phyloP scores from a whole-genome alignment of 306 rosid species.

The Rubus parviflorus region DNA sequence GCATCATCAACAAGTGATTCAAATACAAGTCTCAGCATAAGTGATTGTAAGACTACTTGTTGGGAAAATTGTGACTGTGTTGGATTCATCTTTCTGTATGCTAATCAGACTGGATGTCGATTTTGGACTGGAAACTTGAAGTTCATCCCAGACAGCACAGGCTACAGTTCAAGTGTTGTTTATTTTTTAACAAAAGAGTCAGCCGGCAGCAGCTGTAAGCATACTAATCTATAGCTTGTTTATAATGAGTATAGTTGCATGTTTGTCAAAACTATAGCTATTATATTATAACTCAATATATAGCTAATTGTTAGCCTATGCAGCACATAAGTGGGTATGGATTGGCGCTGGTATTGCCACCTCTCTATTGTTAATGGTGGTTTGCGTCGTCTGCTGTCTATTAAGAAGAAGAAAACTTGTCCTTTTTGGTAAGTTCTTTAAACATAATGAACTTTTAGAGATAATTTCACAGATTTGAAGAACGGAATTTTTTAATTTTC shows the following conservation, averaged over 20 bases:
- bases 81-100: background rate
- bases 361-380: background rate
- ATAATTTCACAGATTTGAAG: background rate
- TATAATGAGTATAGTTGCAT: background rate
- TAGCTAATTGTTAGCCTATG: background rate
- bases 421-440: background rate
- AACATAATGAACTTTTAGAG: background rate
- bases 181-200: background rate
- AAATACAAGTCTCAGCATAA: background rate
- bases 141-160: background rate
- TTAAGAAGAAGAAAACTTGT: background rate
- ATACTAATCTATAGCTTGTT: background rate
- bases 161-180: background rate
- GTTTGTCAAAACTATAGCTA: background rate
- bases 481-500: background rate
- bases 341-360: slow-evolving; percentile 1
- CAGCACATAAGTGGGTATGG: slow-evolving; percentile 16
- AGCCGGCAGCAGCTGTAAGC: background rate
- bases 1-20: background rate
- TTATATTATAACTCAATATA: background rate
- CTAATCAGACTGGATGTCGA: slow-evolving; percentile 5
- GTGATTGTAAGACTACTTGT: slow-evolving; percentile 9
- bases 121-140: background rate
- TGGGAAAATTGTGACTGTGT: slow-evolving; percentile 14
- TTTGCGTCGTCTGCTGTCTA: slow-evolving; percentile 10